phyloP scores from a whole-genome alignment of 2,329 filamentous ascomycete species.

The Aspergillus pseudoterreus region DNA sequence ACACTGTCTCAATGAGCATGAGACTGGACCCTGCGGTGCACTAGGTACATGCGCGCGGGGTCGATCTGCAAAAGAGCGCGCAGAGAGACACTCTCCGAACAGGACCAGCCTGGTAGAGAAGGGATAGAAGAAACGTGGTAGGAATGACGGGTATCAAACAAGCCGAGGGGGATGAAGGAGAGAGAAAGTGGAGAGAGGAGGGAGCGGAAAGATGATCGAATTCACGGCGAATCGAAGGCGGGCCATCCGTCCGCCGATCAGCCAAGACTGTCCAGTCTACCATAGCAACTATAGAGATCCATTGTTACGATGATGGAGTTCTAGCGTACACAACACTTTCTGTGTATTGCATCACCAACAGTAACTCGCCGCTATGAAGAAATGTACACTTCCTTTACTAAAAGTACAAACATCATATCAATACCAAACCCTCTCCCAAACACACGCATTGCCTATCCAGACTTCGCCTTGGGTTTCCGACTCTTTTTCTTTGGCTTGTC shows the following conservation, averaged over 20 bases:
- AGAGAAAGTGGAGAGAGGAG: constrained; percentile 6
- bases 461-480: constrained; percentile 28
- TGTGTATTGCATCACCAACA: no score
- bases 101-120: constrained; percentile 33
- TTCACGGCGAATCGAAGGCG: constrained; percentile 1
- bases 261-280: constrained; percentile 9
- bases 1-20: constrained; percentile 9
- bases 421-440: not conserved
- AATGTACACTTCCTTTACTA: not conserved
- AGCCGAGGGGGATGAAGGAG: constrained; percentile 1
- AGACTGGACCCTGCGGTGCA: constrained; percentile 6
- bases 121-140: not conserved
- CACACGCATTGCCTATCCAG: not conserved
- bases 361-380: not conserved
- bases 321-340: no score
- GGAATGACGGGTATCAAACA: constrained; percentile 1
- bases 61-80: constrained; percentile 3
- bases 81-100: constrained; percentile 14
- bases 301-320: no score
- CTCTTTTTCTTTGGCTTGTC: constrained; percentile 53
- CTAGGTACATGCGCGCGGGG: constrained; percentile 9
- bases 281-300: not conserved
- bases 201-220: not conserved
- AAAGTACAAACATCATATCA: not conserved
- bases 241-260: constrained; percentile 11